These are phyloP conservation scores for Cytidiella melzeri DNA, from an alignment of 768 basidiomycete genomes.

Conservation along the genomic window DNA sequence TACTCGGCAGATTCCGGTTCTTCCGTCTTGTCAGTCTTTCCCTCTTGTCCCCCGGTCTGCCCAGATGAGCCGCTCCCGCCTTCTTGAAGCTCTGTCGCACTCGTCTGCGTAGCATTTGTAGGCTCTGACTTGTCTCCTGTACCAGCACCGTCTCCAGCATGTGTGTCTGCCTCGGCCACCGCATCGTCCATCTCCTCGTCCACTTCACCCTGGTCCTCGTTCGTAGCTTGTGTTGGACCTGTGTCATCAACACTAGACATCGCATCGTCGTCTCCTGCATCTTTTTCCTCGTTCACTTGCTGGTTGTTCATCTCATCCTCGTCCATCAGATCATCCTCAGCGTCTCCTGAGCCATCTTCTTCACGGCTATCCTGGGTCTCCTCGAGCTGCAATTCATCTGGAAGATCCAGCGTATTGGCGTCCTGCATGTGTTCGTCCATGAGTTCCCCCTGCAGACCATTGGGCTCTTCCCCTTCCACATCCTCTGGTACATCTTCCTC, in stretches of 20 bases:
- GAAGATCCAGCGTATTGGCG: slow-evolving; percentile 80
- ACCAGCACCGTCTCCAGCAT: slow-evolving; percentile 22
- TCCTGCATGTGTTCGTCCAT: slow-evolving; percentile 76
- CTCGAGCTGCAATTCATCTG: slow-evolving; percentile 73
- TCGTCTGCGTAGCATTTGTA: neutral
- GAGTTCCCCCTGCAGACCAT: slow-evolving; percentile 50
- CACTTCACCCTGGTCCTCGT: slow-evolving; percentile 16
- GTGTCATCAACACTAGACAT: slow-evolving; percentile 1
- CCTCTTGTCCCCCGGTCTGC: neutral
- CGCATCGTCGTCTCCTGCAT: slow-evolving; percentile 2
- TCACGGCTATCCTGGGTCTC: slow-evolving; percentile 29
- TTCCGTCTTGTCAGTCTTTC: neutral
- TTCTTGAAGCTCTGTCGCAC: neutral
- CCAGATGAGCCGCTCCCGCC: neutral
- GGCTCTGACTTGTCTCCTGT: neutral
- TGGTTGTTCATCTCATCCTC: slow-evolving; percentile 7
- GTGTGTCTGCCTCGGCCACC: slow-evolving; percentile 15
- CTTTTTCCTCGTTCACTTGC: slow-evolving; percentile 13
- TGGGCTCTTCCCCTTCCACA: slow-evolving; percentile 16
- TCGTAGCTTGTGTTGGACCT: slow-evolving; percentile 2
- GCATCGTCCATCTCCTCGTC: slow-evolving; percentile 9
- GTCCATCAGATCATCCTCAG: slow-evolving; percentile 17
- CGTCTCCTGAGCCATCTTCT: slow-evolving; percentile 27
- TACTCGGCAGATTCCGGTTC: neutral
- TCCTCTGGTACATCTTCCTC: slow-evolving; percentile 27